phyloP scores from a whole-genome alignment of 2,329 filamentous ascomycete species.

The Fusarium incarnatum region DNA sequence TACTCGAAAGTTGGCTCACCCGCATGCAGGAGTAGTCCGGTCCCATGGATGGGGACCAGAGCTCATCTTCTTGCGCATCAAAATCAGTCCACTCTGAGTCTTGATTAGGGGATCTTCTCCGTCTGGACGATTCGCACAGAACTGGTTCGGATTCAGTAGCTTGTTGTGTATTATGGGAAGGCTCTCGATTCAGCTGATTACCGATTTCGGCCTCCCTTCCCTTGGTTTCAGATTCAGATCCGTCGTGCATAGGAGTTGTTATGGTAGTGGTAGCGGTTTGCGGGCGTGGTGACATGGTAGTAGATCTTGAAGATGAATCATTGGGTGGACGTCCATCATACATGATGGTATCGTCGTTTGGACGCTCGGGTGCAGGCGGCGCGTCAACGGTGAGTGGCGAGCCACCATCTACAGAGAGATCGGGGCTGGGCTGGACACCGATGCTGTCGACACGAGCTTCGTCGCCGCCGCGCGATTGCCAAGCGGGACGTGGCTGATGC shows the following conservation, averaged over 20 bases:
- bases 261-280: slow-evolving; percentile 50
- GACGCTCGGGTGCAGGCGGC: slow-evolving; percentile 35
- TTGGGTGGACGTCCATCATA: slow-evolving; percentile 45
- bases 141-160: slow-evolving; percentile 35
- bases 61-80: slow-evolving; percentile 47
- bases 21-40: slow-evolving; percentile 53
- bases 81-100: slow-evolving; percentile 43
- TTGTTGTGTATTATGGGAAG: slow-evolving; percentile 36
- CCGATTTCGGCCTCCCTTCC: slow-evolving; percentile 44
- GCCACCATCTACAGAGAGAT: slow-evolving; percentile 35
- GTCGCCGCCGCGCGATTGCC: slow-evolving; percentile 43
- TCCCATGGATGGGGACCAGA: slow-evolving; percentile 53
- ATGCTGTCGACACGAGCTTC: slow-evolving; percentile 34
- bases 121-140: slow-evolving; percentile 24
- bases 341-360: slow-evolving; percentile 43
- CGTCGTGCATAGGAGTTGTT: slow-evolving; percentile 51
- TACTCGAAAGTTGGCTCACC: slow-evolving; percentile 45
- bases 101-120: slow-evolving; percentile 30
- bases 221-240: slow-evolving; percentile 53
- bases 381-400: slow-evolving; percentile 41
- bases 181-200: slow-evolving; percentile 40
- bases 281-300: slow-evolving; percentile 59
- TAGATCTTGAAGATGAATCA: slow-evolving; percentile 53
- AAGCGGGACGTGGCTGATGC: slow-evolving; percentile 42
- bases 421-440: slow-evolving; percentile 37